Evolutionary conservation across 1,284 basidiomycete genomes (phyloP).

Genomic region (Malassezia vespertilionis): DNA sequence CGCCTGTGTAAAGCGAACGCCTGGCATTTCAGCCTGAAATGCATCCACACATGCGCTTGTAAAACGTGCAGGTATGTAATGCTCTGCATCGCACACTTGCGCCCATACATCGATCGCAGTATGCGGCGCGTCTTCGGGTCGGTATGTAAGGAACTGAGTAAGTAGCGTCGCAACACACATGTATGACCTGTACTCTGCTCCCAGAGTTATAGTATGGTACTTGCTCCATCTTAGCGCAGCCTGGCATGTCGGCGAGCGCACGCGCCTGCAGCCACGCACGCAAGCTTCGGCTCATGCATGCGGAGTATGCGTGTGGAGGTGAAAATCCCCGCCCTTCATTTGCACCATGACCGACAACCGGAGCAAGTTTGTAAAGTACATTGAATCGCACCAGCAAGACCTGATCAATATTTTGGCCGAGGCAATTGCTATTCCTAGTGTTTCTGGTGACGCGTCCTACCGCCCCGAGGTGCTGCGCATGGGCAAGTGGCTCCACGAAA

Average conservation of each 20-base stretch:
- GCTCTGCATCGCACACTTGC: slow-evolving; percentile 8
- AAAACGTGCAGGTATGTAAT: slow-evolving; percentile 8
- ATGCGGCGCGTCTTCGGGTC: slow-evolving; percentile 1
- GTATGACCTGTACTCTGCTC: slow-evolving; percentile 4
- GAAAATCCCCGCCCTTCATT: background rate
- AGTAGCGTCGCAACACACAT: background rate
- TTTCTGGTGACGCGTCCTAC: slow-evolving; percentile 44
- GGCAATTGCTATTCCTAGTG: slow-evolving; percentile 44
- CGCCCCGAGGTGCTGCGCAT: slow-evolving; percentile 42
- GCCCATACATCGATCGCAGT: slow-evolving; percentile 3
- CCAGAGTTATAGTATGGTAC: background rate
- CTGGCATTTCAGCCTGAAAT: background rate
- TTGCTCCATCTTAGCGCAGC: background rate
- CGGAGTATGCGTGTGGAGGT: slow-evolving; percentile 1
- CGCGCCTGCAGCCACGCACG: slow-evolving; percentile 9
- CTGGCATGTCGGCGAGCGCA: background rate
- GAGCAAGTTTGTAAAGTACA: slow-evolving; percentile 36
- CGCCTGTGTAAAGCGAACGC: slow-evolving; percentile 7
- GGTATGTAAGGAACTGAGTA: slow-evolving; percentile 12
- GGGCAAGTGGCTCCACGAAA: slow-evolving; percentile 40
- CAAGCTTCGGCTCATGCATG: slow-evolving; percentile 9
- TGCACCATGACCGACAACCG: slow-evolving; percentile 17
- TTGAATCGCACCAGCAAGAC: slow-evolving; percentile 38
- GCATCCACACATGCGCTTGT: slow-evolving; percentile 1
- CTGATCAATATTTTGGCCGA: slow-evolving; percentile 36